A percentile compares a stretch with the other conserved stretches of the same genome.
Conservation (phyloP, 345 rosid species). For the Pistacia vera region DNA sequence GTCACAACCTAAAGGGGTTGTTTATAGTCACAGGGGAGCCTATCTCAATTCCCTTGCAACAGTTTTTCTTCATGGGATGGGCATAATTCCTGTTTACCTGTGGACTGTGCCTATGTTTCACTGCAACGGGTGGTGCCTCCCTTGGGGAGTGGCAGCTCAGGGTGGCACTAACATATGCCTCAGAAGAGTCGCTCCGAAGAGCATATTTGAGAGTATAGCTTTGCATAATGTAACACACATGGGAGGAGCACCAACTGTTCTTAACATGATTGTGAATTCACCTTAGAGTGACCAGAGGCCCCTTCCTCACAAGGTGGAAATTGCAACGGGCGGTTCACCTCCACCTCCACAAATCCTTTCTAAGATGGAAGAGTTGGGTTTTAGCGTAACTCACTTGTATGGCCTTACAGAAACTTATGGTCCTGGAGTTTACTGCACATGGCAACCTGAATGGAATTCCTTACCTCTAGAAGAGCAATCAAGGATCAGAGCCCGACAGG, state of each 20-base stretch:
- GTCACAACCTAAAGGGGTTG: constrained; percentile 85
- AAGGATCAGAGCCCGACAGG: constrained; percentile 70
- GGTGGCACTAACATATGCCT: constrained; percentile 85
- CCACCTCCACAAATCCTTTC: constrained; percentile 57
- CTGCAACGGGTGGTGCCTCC: constrained; percentile 88
- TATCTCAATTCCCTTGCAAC: constrained; percentile 76
- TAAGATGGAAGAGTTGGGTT: constrained; percentile 71
- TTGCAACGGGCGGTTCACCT: constrained; percentile 71
- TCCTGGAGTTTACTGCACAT: constrained; percentile 60
- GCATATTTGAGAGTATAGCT: constrained; percentile 56
- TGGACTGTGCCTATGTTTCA: constrained; percentile 99
- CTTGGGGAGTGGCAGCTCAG: constrained; percentile 86
- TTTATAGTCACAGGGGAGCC: constrained; percentile 85
- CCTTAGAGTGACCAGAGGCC: constrained; percentile 30
- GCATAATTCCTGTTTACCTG: constrained; percentile 55
- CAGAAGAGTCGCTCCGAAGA: constrained; percentile 56
- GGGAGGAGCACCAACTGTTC: constrained; percentile 85
- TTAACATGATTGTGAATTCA: constrained; percentile 80
- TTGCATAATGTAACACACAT: constrained; percentile 71
- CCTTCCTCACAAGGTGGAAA: constrained; percentile 53
- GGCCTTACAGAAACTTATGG: constrained; percentile 86
- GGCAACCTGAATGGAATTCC: constrained; percentile 79
- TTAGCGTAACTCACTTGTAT: constrained; percentile 62
- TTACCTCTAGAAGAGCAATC: constrained; percentile 43
- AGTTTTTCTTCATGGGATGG: constrained; percentile 54